phyloP scores from a whole-genome alignment of 1,139 yeast species.

The Yamadazyma membranifaciens region DNA sequence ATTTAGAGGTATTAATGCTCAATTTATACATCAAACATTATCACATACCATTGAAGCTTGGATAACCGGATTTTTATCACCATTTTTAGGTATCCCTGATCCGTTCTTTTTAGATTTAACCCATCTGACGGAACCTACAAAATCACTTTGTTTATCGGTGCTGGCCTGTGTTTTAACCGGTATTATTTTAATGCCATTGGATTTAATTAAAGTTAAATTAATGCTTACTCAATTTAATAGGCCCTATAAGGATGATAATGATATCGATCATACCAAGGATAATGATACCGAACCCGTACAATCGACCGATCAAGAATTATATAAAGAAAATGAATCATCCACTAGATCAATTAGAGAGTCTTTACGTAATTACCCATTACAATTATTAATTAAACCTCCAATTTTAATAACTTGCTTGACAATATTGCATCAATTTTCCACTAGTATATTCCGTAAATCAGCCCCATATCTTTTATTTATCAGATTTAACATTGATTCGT shows the following conservation, averaged over 20 bases:
- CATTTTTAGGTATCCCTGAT: conserved; percentile 83
- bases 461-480: conserved; percentile 74
- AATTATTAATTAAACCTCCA: conserved; percentile 56
- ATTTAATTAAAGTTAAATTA: conserved; percentile 73
- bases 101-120: conserved; percentile 83
- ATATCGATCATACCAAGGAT: conserved; percentile 1
- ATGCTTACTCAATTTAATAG: conserved; percentile 57
- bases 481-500: conserved; percentile 66
- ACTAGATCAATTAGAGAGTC: conserved; percentile 41
- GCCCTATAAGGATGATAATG: conserved; percentile 14
- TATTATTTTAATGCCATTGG: conserved; percentile 76
- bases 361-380: conserved; percentile 33
- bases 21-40: conserved; percentile 75
- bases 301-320: not conserved
- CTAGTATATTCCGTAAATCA: conserved; percentile 61
- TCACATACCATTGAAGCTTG: conserved; percentile 84
- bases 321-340: conserved; percentile 7
- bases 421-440: conserved; percentile 58
- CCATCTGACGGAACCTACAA: conserved; percentile 74
- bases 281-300: not conserved
- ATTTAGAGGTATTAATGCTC: conserved; percentile 84
- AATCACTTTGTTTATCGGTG: conserved; percentile 65
- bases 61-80: conserved; percentile 85
- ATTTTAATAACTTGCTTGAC: conserved; percentile 52
- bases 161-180: conserved; percentile 75